Base-by-base conservation (phyloP, 306 rosid genomes). In the Nissolia schottii region DNA sequence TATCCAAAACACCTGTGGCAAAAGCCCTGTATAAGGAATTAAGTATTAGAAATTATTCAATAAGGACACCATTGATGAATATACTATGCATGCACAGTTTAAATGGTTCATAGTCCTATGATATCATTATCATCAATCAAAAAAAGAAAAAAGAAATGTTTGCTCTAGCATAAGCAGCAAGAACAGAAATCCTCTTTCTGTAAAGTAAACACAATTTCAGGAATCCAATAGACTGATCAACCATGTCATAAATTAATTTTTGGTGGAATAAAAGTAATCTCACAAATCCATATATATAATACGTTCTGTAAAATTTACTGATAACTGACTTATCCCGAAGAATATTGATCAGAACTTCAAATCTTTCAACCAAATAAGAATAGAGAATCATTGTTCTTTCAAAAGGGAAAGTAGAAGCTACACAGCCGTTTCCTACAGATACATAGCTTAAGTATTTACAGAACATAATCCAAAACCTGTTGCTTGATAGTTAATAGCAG, bases 1-100 rank as follows among this genome's bases (percentile, higher is more conserved):
- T 90, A 63, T 87, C 93, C 83, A 84, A 83, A 81, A 90, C 66
- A 13, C 93, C 93, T 8, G 93, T 89, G 56, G 96, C 91, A 13
- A 88, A 87, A 73, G 93, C 62, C 91, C 96, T 90, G 90, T 55
- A 74, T 24, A 56, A 56, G 78, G 65, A n/a, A n/a, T n/a, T n/a
- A n/a, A n/a, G n/a, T n/a, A 82, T 70, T 59, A 64, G 57, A 70
- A 56, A 41, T 66, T 78, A 58, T 64, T 70, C 73, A 62, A 51
- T 77, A 22, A 51, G 51, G 67, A 62, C 66, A 28, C 71, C 9
- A 31, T 31, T 31, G 6, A 20, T 37, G 51, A 7, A 29, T 70
- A 34, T 10, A 41, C 57, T 67, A 70, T 29, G 40, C 12, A 65
- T 58, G 32, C 50, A n/a, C 51, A 25, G 32, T 55, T 20, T 29